Evolutionary conservation across 2,329 filamentous ascomycete genomes (phyloP).

Genomic region (Colletotrichum musae): DNA sequence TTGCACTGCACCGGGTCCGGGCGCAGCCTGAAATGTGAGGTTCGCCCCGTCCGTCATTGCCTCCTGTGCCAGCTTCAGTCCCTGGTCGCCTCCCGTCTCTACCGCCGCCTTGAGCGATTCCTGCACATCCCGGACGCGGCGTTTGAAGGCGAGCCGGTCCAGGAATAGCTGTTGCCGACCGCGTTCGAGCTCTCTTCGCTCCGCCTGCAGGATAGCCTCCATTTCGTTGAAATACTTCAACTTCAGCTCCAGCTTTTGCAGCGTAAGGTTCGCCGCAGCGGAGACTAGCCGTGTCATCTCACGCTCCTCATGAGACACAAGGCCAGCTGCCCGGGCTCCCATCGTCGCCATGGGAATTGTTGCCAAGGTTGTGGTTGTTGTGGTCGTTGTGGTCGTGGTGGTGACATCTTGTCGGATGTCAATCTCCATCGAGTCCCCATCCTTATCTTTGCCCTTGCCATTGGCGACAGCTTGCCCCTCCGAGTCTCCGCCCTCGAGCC

Average conservation of each 20-base stretch:
- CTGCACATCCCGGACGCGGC: slow-evolving; percentile 86
- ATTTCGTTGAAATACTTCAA: slow-evolving; percentile 97
- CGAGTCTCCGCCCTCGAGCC: slow-evolving; percentile 73
- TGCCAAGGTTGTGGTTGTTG: slow-evolving; percentile 69
- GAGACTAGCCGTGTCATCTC: slow-evolving; percentile 96
- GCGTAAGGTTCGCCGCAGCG: slow-evolving; percentile 91
- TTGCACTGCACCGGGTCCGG: slow-evolving; percentile 61
- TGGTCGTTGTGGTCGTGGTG: slow-evolving; percentile 64
- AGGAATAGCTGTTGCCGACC: slow-evolving; percentile 94
- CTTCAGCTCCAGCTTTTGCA: slow-evolving; percentile 96
- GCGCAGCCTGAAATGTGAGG: slow-evolving; percentile 66
- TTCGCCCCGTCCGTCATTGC: slow-evolving; percentile 64
- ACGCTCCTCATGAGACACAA: slow-evolving; percentile 96
- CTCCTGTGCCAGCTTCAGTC: slow-evolving; percentile 63
- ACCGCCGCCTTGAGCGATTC: slow-evolving; percentile 76
- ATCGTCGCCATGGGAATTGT: slow-evolving; percentile 89
- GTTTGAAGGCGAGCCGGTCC: slow-evolving; percentile 91
- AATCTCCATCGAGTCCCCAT: slow-evolving; percentile 74
- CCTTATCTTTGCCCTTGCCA: slow-evolving; percentile 72
- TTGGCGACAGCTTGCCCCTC: slow-evolving; percentile 56
- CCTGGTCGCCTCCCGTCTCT: slow-evolving; percentile 64
- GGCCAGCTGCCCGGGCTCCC: slow-evolving; percentile 86
- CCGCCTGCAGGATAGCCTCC: slow-evolving; percentile 91
- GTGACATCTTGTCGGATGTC: slow-evolving; percentile 67
- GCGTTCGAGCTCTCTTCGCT: slow-evolving; percentile 92